Evolutionary conservation across 179 eudicot species (phyloP).

Genomic region (Silene noctiflora): DNA sequence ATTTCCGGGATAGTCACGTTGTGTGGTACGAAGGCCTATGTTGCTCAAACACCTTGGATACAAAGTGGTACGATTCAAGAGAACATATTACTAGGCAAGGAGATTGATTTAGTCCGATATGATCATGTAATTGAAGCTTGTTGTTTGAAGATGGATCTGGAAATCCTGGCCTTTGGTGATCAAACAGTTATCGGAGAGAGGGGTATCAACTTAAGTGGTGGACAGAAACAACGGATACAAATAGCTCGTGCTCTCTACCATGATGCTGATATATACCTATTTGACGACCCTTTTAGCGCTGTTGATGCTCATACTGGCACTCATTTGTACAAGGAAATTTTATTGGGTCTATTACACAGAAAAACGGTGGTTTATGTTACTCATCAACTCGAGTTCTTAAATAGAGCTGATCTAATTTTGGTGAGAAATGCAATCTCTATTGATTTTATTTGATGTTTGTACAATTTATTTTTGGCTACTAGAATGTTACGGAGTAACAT

Average conservation of each 20-base stretch:
- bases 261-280: slow-evolving; percentile 53
- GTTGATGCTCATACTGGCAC: slow-evolving; percentile 63
- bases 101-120: slow-evolving; percentile 49
- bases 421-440: slow-evolving; percentile 1
- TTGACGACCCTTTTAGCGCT: slow-evolving; percentile 69
- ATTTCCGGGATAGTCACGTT: slow-evolving; percentile 33
- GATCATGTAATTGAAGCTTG: slow-evolving; percentile 48
- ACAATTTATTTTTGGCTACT: not conserved
- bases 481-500: not conserved
- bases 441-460: not conserved
- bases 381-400: slow-evolving; percentile 18
- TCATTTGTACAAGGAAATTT: slow-evolving; percentile 34
- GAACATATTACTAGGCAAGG: slow-evolving; percentile 54
- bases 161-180: slow-evolving; percentile 57
- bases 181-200: slow-evolving; percentile 68
- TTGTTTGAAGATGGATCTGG: slow-evolving; percentile 54
- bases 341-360: not conserved
- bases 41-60: slow-evolving; percentile 68
- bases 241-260: slow-evolving; percentile 62
- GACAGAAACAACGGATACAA: slow-evolving; percentile 68
- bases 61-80: slow-evolving; percentile 65
- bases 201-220: slow-evolving; percentile 70
- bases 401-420: slow-evolving; percentile 11
- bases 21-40: slow-evolving; percentile 55
- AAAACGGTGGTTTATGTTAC: slow-evolving; percentile 19